Evolutionary conservation across 148 eudicot genomes (phyloP), one percentile per base, ranked within the genome.

Genomic region (Camellia sinensis): DNA sequence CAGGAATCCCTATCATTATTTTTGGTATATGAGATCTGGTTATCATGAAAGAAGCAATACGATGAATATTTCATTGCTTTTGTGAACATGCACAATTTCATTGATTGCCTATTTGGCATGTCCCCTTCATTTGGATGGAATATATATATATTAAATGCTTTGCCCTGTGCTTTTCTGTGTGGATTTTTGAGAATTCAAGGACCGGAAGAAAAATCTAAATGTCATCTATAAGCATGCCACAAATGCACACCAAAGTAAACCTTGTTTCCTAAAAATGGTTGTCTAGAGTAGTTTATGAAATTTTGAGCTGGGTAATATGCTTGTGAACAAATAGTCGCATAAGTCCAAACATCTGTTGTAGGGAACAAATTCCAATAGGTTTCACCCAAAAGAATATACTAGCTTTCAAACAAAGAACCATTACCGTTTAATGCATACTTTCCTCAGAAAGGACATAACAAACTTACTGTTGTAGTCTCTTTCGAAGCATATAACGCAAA

Each of bases 401-500:
- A 57, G 17, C 61, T 57, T 14, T 57, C 12, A 57, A 57, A 57
- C 17, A 57, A 19, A 43, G 5, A 45, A 44, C 53, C 53, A 69
- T 14, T 57, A 14, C 3, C 13, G 3, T 11, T 57, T 57, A 57
- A 14, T 10, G 61, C 14, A 29, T 12, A 54, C 60, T 6, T 67
- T 14, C 77, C 3, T 46, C 18, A 71, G 44, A 61, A 74, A 69
- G 9, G 62, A 22, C 7, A 44, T 5, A 59, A 53, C 50, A 62
- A 57, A 72, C 91, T 88, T 81, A 93, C 97, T 85, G 79, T 53
- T 84, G 91, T 64, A 93, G 92, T 84, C 86, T 91, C 83, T 89
- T 85, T 14, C 97, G 92, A 72, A 93, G 95, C 95, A 90, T 91
- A 84, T 81, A 90, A 22, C 95, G 93, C 85, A 93, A 67, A 81